Conservation (phyloP, 2,329 filamentous ascomycete species). For the Aureobasidium leucospermi region DNA sequence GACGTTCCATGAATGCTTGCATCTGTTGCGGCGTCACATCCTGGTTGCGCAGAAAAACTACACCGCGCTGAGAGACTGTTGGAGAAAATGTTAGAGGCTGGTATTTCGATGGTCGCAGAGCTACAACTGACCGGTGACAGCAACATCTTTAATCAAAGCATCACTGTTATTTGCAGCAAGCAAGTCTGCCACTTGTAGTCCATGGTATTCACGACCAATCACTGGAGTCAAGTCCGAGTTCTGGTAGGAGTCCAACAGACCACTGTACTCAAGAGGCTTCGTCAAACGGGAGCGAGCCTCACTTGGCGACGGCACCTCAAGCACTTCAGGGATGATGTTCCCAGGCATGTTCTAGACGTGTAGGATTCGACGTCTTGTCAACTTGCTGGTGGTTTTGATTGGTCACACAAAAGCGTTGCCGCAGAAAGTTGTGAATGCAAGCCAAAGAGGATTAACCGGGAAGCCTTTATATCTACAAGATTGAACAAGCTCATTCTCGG, state of each 20-base stretch:
- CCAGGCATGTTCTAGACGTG: constrained; percentile 4
- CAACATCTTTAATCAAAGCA: constrained; percentile 17
- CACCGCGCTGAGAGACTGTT: constrained; percentile 40
- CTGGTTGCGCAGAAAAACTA: constrained; percentile 46
- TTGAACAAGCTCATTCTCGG: neutral
- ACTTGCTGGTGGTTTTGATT: neutral
- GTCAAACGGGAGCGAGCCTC: constrained; percentile 8
- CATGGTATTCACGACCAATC: constrained; percentile 14
- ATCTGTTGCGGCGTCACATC: constrained; percentile 39
- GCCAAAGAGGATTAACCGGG: neutral
- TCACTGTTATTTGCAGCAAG: constrained; percentile 16
- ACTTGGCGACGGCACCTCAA: neutral
- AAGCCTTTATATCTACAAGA: constrained; percentile 5
- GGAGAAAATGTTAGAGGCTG: neutral
- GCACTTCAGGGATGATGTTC: constrained; percentile 5
- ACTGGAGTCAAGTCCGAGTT: constrained; percentile 12
- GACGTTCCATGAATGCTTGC: constrained; percentile 39
- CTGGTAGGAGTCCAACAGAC: constrained; percentile 7
- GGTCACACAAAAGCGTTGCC: neutral
- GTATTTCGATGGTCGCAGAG: neutral
- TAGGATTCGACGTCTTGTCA: neutral
- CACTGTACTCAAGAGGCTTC: constrained; percentile 12
- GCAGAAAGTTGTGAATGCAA: neutral
- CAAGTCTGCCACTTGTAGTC: constrained; percentile 16
- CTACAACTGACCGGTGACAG: constrained; percentile 8